These are phyloP conservation scores for Agarophyton chilense DNA, from an alignment of 23 red algal species.

Conservation along the genomic window DNA sequence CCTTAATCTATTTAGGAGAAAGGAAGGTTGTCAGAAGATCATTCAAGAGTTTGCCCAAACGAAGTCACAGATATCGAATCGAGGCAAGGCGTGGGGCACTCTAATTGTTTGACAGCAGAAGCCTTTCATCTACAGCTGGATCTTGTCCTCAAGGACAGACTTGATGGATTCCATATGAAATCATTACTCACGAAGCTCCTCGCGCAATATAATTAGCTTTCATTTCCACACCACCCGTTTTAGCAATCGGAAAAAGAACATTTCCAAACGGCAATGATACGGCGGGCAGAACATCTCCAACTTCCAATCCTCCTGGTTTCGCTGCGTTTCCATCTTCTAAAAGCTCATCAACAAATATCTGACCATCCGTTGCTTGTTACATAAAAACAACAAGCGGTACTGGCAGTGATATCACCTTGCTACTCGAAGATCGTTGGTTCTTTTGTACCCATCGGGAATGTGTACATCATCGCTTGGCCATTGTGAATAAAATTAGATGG, in stretches of 20 bases:
- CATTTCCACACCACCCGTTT: constrained; percentile 15
- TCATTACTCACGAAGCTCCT: constrained; percentile 1
- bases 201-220: constrained; percentile 6
- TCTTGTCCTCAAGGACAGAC: not conserved
- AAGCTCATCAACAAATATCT: constrained; percentile 55
- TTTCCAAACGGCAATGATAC: constrained; percentile 59
- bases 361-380: not conserved
- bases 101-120: not conserved
- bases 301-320: constrained; percentile 22
- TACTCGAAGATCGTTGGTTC: too few species aligned
- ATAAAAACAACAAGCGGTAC: constrained; percentile 35
- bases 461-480: too few species aligned
- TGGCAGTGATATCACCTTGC: constrained; percentile 17
- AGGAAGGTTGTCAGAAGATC: constrained; percentile 66
- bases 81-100: too few species aligned
- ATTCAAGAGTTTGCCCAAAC: constrained; percentile 54
- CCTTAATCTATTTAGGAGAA: constrained; percentile 71
- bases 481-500: too few species aligned
- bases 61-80: too few species aligned
- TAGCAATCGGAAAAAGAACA: constrained; percentile 32
- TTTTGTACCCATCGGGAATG: too few species aligned
- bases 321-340: constrained; percentile 38
- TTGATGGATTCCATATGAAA: constrained; percentile 17
- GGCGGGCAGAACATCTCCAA: constrained; percentile 39
- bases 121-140: not conserved